Evolutionary conservation across 192 early-diverging fungal species (phyloP), one percentile per base, ranked within the genome.

Genomic region (Coemansia furcata): DNA sequence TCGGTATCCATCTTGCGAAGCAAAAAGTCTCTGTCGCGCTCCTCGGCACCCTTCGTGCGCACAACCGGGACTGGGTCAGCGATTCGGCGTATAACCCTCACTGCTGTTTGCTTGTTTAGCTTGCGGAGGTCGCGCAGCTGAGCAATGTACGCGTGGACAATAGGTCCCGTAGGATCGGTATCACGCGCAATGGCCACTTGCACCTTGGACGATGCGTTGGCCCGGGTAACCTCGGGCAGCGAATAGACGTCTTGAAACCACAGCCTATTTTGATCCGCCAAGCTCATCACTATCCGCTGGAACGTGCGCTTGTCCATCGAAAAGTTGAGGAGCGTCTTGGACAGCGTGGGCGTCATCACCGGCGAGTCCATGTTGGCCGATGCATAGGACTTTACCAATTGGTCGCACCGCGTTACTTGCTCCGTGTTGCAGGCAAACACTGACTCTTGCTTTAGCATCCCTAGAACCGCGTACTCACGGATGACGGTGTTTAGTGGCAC

Each of bases 241-340:
- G 47, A 12, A 1, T 29, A 39, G 9, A 68, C 40, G 1, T 46
- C n/a, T 19, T 67, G 72, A 5, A 36, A 39, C 68, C 62, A 68
- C 26, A 74, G 39, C 36, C 36, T 49, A 6, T 65, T 54, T 38
- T 65, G 68, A 2, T 15, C 30, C 12, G 62, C 64, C 57, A 82
- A 49, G 19, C 42, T 62, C 5, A 52, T 38, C 19, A 82, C 19
- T 2, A 62, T 54, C 4, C 74, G 65, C 35, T 69, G 4, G 14
- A 77, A 55, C 12, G 80, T 82, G 23, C 65, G 65, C 49, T 77
- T 77, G 66, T 82, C 80, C 49, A 77, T 29, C 12, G 1, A 38
- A 40, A 71, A 40, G 14, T 60, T 61, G 19, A 36, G 58, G 15
- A 43, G 52, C 3, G 68, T 23, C 21, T 36, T 54, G 3, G 67